Conservation (phyloP, 257 asterid genomes). For the Hygrophila difformis region DNA sequence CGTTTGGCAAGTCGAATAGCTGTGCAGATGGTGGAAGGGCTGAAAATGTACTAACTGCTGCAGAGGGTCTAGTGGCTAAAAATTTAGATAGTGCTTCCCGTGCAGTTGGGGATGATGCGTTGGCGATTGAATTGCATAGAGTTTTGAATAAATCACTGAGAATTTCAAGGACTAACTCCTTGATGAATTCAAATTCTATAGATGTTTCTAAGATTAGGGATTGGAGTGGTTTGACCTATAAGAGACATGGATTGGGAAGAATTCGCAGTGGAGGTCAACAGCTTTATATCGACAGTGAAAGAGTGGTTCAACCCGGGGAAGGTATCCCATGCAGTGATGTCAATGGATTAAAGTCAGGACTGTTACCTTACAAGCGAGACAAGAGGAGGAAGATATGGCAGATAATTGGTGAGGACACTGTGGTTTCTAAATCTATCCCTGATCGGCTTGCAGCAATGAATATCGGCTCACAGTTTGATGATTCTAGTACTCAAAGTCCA, state of each 20-base stretch:
- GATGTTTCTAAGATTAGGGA: constrained; percentile 20
- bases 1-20: no score
- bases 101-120: constrained; percentile 37
- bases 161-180: constrained; percentile 20
- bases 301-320: constrained; percentile 16
- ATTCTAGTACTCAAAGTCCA: not conserved
- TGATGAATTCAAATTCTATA: constrained; percentile 16
- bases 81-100: constrained; percentile 6
- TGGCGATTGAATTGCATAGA: constrained; percentile 56
- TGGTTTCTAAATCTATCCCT: not conserved
- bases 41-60: no score
- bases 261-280: constrained; percentile 16
- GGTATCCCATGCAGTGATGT: constrained; percentile 10
- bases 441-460: not conserved
- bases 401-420: constrained; percentile 11
- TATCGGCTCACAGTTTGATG: not conserved
- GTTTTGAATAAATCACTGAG: constrained; percentile 53
- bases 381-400: constrained; percentile 28
- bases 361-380: constrained; percentile 35
- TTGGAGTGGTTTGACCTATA: constrained; percentile 24
- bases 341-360: constrained; percentile 11
- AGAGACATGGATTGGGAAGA: constrained; percentile 5
- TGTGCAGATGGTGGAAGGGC: no score
- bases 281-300: constrained; percentile 17
- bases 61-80: not conserved